Conservation (phyloP, 192 early-diverging fungal species). For the Linnemannia exigua region DNA sequence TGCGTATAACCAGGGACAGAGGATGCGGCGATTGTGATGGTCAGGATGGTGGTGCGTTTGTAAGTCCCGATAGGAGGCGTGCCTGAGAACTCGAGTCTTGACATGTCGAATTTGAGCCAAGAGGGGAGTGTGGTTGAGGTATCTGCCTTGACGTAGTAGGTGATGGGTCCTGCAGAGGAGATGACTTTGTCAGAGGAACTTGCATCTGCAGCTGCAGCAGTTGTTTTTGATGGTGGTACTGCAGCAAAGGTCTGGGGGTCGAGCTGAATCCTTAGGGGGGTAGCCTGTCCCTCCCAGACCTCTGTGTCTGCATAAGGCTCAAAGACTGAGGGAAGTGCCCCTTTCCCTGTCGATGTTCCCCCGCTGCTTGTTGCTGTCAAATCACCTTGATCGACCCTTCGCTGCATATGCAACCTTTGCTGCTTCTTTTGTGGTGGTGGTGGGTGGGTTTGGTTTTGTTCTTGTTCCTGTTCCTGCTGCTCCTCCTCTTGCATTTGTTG, state of each 20-base stretch:
- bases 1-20: constrained; percentile 15
- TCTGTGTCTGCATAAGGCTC: background rate
- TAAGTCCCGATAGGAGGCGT: constrained; percentile 9
- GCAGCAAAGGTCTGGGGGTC: constrained; percentile 10
- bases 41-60: constrained; percentile 10
- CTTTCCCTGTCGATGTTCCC: background rate
- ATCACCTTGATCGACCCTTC: background rate
- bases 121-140: constrained; percentile 11
- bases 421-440: background rate
- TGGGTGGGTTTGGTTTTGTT: background rate
- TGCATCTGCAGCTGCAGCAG: too few relatives aligned
- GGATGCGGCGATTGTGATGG: constrained; percentile 8
- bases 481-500: background rate
- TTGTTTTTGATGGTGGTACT: background rate
- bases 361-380: background rate
- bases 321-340: too few relatives aligned
- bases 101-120: constrained; percentile 12
- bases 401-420: background rate
- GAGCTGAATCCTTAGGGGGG: background rate
- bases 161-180: constrained; percentile 3
- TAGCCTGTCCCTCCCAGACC: constrained; percentile 15
- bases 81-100: constrained; percentile 11
- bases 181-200: background rate
- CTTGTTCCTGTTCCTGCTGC: background rate
- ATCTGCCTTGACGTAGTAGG: background rate